These are phyloP conservation scores for Candida gorgasii DNA, from an alignment of 805 yeast species.

Conservation along the genomic window DNA sequence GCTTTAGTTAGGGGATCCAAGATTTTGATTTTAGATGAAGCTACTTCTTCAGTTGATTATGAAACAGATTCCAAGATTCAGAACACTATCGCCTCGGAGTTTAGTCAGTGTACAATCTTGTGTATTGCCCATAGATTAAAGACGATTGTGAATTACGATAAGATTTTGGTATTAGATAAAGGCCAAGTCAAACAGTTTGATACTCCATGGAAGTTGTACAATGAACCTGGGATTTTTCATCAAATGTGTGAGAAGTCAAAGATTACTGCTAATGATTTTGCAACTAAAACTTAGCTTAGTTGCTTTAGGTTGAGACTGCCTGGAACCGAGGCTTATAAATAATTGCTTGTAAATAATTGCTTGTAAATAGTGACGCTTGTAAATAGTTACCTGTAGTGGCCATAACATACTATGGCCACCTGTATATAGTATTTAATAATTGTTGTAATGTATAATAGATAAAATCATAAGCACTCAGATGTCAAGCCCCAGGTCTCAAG, in stretches of 20 bases:
- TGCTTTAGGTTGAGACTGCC: too few species aligned
- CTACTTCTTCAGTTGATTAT: conserved; percentile 78
- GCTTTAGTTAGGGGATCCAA: conserved; percentile 77
- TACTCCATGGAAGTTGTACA: conserved; percentile 66
- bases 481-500: too few species aligned
- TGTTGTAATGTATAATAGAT: too few species aligned
- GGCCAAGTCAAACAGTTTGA: conserved; percentile 78
- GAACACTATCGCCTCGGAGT: conserved; percentile 70
- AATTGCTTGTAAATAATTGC: too few species aligned
- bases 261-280: conserved; percentile 47
- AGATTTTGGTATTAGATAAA: conserved; percentile 77
- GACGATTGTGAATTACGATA: conserved; percentile 73
- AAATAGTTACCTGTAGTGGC: too few species aligned
- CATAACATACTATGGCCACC: too few species aligned
- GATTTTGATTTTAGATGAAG: conserved; percentile 83
- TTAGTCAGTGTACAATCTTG: conserved; percentile 68
- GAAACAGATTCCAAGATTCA: conserved; percentile 85
- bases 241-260: conserved; percentile 65
- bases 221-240: conserved; percentile 56
- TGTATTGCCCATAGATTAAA: conserved; percentile 88
- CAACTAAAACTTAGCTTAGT: too few species aligned
- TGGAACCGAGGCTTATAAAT: too few species aligned
- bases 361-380: too few species aligned
- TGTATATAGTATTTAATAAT: too few species aligned
- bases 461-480: too few species aligned